Conservation (phyloP, 371 early-diverging fungal genomes). For the Lichtheimia ramosa region DNA sequence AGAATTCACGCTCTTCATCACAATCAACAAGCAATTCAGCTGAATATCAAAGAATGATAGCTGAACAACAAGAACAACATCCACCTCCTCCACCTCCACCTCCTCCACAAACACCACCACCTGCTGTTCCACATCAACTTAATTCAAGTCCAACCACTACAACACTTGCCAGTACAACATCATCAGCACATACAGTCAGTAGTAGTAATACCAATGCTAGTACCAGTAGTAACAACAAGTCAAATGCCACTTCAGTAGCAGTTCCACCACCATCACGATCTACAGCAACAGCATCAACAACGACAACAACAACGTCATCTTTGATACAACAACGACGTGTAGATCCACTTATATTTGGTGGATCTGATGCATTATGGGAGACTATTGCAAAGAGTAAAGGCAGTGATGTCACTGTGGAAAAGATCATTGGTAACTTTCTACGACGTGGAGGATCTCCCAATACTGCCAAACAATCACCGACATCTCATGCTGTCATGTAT, state of each 20-base stretch:
- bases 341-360: conserved; percentile 43
- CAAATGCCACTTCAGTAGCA: neutral
- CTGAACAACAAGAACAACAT: neutral
- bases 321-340: conserved; percentile 32
- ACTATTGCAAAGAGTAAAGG: conserved; percentile 35
- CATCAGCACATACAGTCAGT: too few relatives aligned
- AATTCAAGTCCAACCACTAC: too few relatives aligned
- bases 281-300: conserved; percentile 17
- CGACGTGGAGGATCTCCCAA: conserved; percentile 51
- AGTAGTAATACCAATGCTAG: too few relatives aligned
- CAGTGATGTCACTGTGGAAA: conserved; percentile 37
- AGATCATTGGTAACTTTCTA: conserved; percentile 44
- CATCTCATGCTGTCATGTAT: conserved; percentile 30
- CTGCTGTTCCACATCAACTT: too few relatives aligned
- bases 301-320: conserved; percentile 14
- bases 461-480: conserved; percentile 41
- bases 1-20: too few relatives aligned
- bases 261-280: conserved; percentile 12
- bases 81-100: conserved; percentile 6
- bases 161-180: too few relatives aligned
- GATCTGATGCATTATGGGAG: conserved; percentile 48
- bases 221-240: too few relatives aligned
- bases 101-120: conserved; percentile 8
- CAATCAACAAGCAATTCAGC: neutral
- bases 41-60: neutral